Conservation (phyloP, 2,329 filamentous ascomycete genomes). For the Lachnellula occidentalis region DNA sequence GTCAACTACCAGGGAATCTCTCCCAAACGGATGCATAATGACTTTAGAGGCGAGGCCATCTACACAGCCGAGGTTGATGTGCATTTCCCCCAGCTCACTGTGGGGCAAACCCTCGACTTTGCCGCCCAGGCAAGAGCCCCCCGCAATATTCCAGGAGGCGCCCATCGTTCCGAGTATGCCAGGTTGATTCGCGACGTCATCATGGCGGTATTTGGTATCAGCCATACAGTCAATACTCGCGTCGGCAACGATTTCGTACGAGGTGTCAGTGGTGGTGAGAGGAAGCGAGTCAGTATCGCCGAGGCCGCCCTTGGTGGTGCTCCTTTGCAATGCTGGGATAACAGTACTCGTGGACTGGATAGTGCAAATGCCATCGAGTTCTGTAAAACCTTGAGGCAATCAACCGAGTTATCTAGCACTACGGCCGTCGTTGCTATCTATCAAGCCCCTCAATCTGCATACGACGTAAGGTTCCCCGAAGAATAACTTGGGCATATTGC, state of each 20-base stretch:
- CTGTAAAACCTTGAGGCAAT: slow-evolving; percentile 54
- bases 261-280: slow-evolving; percentile 65
- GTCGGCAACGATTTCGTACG: slow-evolving; percentile 63
- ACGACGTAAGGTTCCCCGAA: slow-evolving; percentile 39
- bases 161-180: slow-evolving; percentile 42
- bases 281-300: slow-evolving; percentile 76
- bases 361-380: slow-evolving; percentile 71
- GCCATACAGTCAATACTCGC: slow-evolving; percentile 53
- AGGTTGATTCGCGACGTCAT: slow-evolving; percentile 64
- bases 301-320: slow-evolving; percentile 60
- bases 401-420: slow-evolving; percentile 56
- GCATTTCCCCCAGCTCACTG: slow-evolving; percentile 71
- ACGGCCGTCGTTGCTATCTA: slow-evolving; percentile 61
- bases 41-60: slow-evolving; percentile 61
- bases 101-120: slow-evolving; percentile 69
- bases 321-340: slow-evolving; percentile 35
- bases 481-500: slow-evolving; percentile 62
- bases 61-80: slow-evolving; percentile 74
- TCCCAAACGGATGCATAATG: slow-evolving; percentile 44
- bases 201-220: slow-evolving; percentile 59
- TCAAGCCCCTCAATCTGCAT: slow-evolving; percentile 66
- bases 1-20: slow-evolving; percentile 59
- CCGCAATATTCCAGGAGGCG: slow-evolving; percentile 47
- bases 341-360: slow-evolving; percentile 62
- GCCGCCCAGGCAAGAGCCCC: slow-evolving; percentile 65